These are phyloP conservation scores for Orbilia ellipsospora DNA, from an alignment of 2,329 filamentous ascomycete genomes.

Conservation along the genomic window DNA sequence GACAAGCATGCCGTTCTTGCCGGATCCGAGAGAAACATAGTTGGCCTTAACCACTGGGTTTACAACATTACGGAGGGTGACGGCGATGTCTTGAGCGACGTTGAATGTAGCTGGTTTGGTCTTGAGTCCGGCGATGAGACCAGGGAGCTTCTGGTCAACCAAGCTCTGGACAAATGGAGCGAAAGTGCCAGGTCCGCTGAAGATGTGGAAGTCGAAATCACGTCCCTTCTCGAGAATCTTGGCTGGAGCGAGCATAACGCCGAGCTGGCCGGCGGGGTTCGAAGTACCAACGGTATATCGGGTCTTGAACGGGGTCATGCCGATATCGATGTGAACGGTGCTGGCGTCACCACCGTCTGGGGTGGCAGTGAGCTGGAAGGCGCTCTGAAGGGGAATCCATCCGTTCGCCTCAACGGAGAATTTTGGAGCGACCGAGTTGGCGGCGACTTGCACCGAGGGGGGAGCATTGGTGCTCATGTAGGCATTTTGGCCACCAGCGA, in stretches of 20 bases:
- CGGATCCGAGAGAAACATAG: constrained; percentile 34
- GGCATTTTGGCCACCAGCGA: constrained; percentile 21
- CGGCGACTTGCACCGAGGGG: constrained; percentile 7
- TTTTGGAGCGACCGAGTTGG: constrained; percentile 24
- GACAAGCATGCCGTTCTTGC: constrained; percentile 18
- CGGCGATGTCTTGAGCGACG: constrained; percentile 16
- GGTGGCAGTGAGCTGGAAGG: constrained; percentile 32
- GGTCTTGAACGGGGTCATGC: constrained; percentile 30
- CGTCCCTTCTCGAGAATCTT: constrained; percentile 50
- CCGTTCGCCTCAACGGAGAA: constrained; percentile 39
- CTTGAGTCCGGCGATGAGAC: constrained; percentile 17
- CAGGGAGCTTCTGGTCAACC: constrained; percentile 39
- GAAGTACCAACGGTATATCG: constrained; percentile 10
- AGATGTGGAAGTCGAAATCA: constrained; percentile 49
- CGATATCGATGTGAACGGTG: constrained; percentile 41
- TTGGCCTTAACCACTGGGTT: constrained; percentile 31
- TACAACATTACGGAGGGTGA: constrained; percentile 26
- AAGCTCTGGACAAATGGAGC: constrained; percentile 34
- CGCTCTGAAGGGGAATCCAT: constrained; percentile 46
- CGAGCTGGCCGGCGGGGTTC: constrained; percentile 34
- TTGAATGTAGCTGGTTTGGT: constrained; percentile 27
- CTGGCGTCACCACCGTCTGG: constrained; percentile 32
- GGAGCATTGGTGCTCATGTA: constrained; percentile 33
- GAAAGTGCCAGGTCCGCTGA: constrained; percentile 32
- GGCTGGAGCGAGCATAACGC: constrained; percentile 43